Evolutionary conservation across 164 flowering plant genomes (phyloP), one percentile per base, ranked within the genome.

Genomic region (Saururus chinensis): DNA sequence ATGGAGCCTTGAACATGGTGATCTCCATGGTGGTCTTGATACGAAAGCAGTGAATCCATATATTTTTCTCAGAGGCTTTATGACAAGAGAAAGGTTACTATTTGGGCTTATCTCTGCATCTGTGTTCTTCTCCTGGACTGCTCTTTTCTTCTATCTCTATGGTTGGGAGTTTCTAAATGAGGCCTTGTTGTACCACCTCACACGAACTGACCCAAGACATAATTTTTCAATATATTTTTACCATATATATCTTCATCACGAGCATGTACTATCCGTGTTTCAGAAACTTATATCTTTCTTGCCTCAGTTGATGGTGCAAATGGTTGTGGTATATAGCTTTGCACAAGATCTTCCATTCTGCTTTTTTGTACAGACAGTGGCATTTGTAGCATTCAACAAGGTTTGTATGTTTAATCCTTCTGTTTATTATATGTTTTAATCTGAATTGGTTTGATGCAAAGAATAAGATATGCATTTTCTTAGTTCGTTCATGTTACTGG

Each of bases 191-290:
- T 90, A 90, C 71, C 97, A 93, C 80, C 89, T 93, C 40, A 88
- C 97, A 14, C 95, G 96, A 16, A 86, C 97, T n/a, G 98, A 93
- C 71, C 98, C 97, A 64, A 87, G 97, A 56, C 98, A 93, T 72
- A 93, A 93, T 66, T 93, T 90, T 69, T 93, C 96, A 7, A 84
- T 93, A 53, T 93, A 93, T 70, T 93, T 93, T 71, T 93, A 93
- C 67, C 92, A 88, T 77, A 85, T 90, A 57, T 93, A 90, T 72
- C 93, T 93, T 59, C 84, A 88, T 26, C 87, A 80, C 59, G 84
- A 81, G 53, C 75, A 69, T 3, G 79, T 74, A 63, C 77, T 86
- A 37, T 84, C 88, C 1, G 63, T 82, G 40, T 30, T 77, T 65
- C 96, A 93, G 71, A 93, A 85, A 81, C 86, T 93, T 64, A 63